Conservation (phyloP, 192 early-diverging fungal species). For the Podila clonocystis region DNA sequence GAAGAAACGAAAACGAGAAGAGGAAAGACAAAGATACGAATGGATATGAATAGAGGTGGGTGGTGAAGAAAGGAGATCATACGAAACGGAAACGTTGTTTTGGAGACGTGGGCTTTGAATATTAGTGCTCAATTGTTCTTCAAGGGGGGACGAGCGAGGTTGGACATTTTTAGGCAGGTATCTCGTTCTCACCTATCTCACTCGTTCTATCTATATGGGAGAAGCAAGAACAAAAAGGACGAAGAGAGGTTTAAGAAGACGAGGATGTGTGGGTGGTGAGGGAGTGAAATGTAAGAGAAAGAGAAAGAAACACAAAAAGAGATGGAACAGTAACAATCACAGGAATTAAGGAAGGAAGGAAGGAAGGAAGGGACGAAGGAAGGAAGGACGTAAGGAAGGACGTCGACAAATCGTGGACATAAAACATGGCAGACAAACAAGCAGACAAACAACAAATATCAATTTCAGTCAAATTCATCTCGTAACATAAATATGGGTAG, state of each 20-base stretch:
- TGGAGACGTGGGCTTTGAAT: neutral
- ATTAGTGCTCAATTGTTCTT: no score
- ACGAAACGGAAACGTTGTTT: neutral
- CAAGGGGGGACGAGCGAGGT: no score
- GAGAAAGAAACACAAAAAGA: neutral
- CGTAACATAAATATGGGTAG: no score
- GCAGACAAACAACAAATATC: neutral
- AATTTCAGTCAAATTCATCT: neutral
- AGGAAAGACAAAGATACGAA: neutral
- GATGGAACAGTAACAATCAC: neutral
- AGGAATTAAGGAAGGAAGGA: neutral
- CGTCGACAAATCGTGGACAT: neutral
- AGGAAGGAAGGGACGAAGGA: neutral
- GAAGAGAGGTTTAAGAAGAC: neutral
- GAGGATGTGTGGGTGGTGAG: neutral
- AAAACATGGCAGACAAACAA: neutral
- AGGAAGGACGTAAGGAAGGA: neutral
- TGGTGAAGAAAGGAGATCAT: neutral
- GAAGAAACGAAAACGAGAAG: conserved; percentile 5
- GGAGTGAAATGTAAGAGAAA: neutral
- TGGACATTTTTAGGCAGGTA: no score
- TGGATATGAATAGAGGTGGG: neutral
- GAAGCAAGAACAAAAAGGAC: neutral
- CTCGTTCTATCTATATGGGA: neutral
- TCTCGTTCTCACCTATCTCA: no score